Evolutionary conservation across 164 flowering plant species (phyloP), one percentile per base, ranked within the genome.

Genomic region (Brasenia schreberi): DNA sequence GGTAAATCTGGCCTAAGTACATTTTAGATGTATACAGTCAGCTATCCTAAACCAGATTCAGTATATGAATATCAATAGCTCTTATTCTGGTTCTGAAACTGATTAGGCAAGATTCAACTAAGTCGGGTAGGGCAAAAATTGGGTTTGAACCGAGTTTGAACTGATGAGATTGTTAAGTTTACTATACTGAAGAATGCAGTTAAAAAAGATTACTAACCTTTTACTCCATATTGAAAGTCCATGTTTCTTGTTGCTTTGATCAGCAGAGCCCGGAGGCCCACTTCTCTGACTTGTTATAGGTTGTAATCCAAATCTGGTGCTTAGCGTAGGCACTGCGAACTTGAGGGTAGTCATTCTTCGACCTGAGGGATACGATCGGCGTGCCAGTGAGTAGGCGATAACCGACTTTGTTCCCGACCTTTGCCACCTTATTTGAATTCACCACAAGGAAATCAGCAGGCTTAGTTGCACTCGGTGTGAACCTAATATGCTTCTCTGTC

Each of bases 291-390:
- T 12, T 45, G 53, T 45, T 45, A 12, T 45, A 45, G 12, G 53
- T 7, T 7, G 53, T 45, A 2, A 45, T 6, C 53, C 53, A 45
- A 7, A 2, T 45, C 53, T 45, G 53, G 11, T 86, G 82, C 66
- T 85, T 83, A 1, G 85, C 85, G 67, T 77, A 88, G 19, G 89
- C 72, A 0, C 78, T 84, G 1, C 92, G 76, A 1, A 77, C 82
- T 66, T 90, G 89, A 0, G 90, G 85, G 56, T 78, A 87, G 73
- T 88, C 97, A 66, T 90, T 92, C 19, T 80, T 85, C 0, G 77
- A 49, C 52, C 86, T 52, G 19, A 90, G 78, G 4, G 90, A 69
- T 18, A 53, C 16, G 3, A 69, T 81, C 45, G 80, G 64, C 6
- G 84, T 86, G 0, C 27, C 27, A 2, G 27, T 23, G 27, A 23